These are phyloP conservation scores for Metschnikowia orientalis DNA, from an alignment of 805 yeast species.

Conservation along the genomic window DNA sequence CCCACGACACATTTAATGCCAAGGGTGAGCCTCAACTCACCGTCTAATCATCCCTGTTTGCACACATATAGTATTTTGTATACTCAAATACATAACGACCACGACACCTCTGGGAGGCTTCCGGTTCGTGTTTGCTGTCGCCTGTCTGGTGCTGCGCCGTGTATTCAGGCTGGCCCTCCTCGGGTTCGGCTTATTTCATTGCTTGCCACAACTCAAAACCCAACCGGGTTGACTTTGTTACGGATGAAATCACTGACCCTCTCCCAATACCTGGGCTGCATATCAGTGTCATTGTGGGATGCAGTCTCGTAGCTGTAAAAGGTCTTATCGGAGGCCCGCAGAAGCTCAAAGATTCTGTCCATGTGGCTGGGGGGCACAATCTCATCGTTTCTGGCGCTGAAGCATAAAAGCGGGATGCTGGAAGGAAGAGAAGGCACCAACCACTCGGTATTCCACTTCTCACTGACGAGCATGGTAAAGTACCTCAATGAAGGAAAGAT, in stretches of 20 bases:
- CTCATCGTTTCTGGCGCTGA: constrained; percentile 78
- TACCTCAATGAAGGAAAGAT: constrained; percentile 64
- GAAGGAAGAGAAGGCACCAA: constrained; percentile 51
- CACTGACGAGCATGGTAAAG: constrained; percentile 61
- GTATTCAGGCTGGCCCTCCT: too few species aligned
- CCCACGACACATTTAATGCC: constrained; percentile 53
- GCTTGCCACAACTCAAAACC: constrained; percentile 15
- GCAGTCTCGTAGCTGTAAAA: constrained; percentile 56
- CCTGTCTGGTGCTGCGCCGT: too few species aligned
- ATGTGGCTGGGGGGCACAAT: constrained; percentile 88
- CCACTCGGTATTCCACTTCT: constrained; percentile 76
- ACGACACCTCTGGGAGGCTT: too few species aligned
- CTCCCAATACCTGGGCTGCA: constrained; percentile 77
- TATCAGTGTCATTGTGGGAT: constrained; percentile 79
- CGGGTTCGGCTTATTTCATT: too few species aligned
- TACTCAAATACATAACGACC: constrained; percentile 18
- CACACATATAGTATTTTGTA: constrained; percentile 9
- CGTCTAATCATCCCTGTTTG: constrained; percentile 11
- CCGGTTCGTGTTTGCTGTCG: too few species aligned
- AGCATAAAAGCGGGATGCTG: constrained; percentile 60
- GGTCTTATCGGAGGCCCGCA: constrained; percentile 47
- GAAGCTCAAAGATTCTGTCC: constrained; percentile 52
- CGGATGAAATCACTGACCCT: constrained; percentile 54
- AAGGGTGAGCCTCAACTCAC: constrained; percentile 28
- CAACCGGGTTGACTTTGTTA: constrained; percentile 40